Conservation (phyloP, 345 rosid genomes). For the Ricinus communis region DNA sequence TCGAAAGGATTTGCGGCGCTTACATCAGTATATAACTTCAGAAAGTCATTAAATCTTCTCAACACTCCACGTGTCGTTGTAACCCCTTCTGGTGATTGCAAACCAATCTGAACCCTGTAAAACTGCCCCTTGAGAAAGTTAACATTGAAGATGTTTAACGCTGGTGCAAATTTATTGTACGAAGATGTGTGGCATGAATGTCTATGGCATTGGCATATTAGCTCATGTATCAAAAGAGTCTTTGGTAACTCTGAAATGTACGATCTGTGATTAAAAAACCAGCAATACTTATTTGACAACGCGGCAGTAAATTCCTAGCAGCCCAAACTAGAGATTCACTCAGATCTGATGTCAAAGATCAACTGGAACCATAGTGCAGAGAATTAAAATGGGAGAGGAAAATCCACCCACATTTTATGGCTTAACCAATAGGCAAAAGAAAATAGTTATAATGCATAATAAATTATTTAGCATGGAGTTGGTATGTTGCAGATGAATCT, state of each 20-base stretch:
- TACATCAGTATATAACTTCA: conserved; percentile 83
- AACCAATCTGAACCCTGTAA: conserved; percentile 95
- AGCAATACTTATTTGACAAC: not conserved
- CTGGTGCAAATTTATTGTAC: not conserved
- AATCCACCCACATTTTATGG: not conserved
- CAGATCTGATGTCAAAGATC: not conserved
- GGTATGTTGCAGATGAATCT: not conserved
- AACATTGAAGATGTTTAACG: conserved; percentile 22
- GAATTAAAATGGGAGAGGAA: not conserved
- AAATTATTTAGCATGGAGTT: not conserved
- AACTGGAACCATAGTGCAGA: not conserved
- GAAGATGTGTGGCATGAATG: not conserved
- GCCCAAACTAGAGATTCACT: not conserved
- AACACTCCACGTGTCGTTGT: conserved; percentile 63
- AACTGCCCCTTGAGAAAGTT: conserved; percentile 77
- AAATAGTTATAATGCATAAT: not conserved
- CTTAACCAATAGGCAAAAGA: not conserved
- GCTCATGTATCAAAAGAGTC: not conserved
- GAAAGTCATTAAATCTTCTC: conserved; percentile 94
- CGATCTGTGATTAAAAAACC: not conserved
- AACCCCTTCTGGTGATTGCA: conserved; percentile 89
- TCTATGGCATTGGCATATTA: not conserved
- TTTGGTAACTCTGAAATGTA: not conserved
- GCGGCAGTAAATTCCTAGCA: too few relatives aligned
- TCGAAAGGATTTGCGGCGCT: conserved; percentile 29